Evolutionary conservation across 129 eudicot genomes (phyloP), one percentile per base, ranked within the genome.

Genomic region (Logfia minima): DNA sequence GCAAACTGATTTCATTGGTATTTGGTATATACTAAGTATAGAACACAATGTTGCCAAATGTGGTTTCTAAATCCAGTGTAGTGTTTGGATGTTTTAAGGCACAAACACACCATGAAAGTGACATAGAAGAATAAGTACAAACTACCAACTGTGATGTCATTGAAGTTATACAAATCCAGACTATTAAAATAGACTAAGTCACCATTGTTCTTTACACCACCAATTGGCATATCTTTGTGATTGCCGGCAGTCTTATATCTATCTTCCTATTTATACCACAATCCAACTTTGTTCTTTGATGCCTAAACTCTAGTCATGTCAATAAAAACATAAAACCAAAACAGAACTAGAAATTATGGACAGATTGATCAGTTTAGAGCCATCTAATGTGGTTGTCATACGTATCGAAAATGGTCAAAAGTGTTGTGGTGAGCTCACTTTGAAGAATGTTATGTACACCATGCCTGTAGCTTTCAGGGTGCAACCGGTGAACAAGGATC

Each of bases 391-490:
- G 21, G 97, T 91, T 17, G 69, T 85, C 21, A 83, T 91, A 22
- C 74, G 94, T 52, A 52, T 87, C n/a, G 93, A 87, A 67, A 82
- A 85, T 18, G 94, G 94, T 4, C 92, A 87, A 59, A 86, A 81
- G 67, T 88, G 94, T 68, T 85, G 63, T 22, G 97, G 97, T 6
- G 77, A 61, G 79, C 79, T 91, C 35, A 89, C 90, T 64, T 76
- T 91, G 68, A 88, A 87, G 37, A 91, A 88, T 64, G 97, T 91
- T 52, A 91, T 91, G 97, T 84, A 87, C 87, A 91, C 94, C 58
- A 91, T 91, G 97, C 97, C 97, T 0, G 97, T 91, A 4, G 97
- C 97, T 17, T 91, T 88, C 74, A 83, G 89, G 41, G 70, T 91
- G 8, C 97, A 86, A 28, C 85, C 97, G 0, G 61, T 87, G 64